Evolutionary conservation across 805 yeast species (phyloP).

Genomic region (Candida coleopterorum): DNA sequence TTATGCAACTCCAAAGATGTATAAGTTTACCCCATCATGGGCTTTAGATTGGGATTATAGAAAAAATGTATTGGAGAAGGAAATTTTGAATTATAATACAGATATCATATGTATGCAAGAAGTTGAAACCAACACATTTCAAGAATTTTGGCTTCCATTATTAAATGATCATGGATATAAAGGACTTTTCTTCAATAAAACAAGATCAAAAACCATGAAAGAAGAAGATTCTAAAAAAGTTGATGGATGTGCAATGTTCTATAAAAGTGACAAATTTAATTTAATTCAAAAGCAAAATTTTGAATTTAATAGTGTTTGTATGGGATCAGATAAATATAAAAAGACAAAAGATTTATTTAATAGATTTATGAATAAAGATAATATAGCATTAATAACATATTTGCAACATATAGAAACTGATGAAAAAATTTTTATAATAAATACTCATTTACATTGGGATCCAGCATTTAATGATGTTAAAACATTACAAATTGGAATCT

Average conservation of each 20-base stretch:
- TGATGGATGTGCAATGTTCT: slow-evolving; percentile 98
- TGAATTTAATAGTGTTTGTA: slow-evolving; percentile 79
- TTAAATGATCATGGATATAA: slow-evolving; percentile 72
- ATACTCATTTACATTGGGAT: slow-evolving; percentile 98
- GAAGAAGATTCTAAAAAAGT: slow-evolving; percentile 80
- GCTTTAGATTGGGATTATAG: slow-evolving; percentile 93
- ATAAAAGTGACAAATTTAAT: slow-evolving; percentile 61
- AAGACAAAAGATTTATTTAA: slow-evolving; percentile 93
- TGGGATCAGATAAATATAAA: slow-evolving; percentile 80
- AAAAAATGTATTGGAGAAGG: slow-evolving; percentile 67
- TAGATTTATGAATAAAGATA: slow-evolving; percentile 94
- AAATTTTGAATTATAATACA: slow-evolving; percentile 57
- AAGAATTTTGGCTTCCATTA: slow-evolving; percentile 79
- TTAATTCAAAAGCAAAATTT: slow-evolving; percentile 66
- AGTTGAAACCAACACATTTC: slow-evolving; percentile 82
- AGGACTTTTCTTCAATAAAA: slow-evolving; percentile 79
- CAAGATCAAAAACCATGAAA: slow-evolving; percentile 87
- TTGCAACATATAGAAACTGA: slow-evolving; percentile 73
- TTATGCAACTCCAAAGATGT: slow-evolving; percentile 88
- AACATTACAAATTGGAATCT: slow-evolving; percentile 88
- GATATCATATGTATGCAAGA: slow-evolving; percentile 93
- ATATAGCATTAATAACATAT: slow-evolving; percentile 74
- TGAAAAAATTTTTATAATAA: slow-evolving; percentile 67
- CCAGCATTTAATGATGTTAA: slow-evolving; percentile 95
- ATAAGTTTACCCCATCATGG: slow-evolving; percentile 95